Evolutionary conservation across 768 basidiomycete genomes (phyloP).

Genomic region (Trametes maxima): DNA sequence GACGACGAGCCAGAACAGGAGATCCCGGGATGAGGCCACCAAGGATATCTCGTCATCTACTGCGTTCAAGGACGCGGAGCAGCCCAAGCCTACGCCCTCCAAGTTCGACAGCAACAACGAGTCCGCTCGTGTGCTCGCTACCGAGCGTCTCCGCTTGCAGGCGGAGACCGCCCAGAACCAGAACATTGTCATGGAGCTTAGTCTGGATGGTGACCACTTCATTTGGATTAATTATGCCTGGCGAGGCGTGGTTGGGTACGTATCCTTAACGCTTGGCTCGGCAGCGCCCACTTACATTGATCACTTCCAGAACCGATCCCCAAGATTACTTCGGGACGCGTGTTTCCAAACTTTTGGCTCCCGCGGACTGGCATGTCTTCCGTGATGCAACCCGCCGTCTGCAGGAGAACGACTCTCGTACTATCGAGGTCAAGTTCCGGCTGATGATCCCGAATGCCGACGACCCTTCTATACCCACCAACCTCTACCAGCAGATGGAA

Average conservation of each 20-base stretch:
- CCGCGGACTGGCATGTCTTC: constrained; percentile 81
- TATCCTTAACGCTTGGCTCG: constrained; percentile 12
- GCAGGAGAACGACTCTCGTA: constrained; percentile 90
- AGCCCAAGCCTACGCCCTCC: constrained; percentile 30
- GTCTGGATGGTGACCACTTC: constrained; percentile 91
- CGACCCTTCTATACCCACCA: constrained; percentile 45
- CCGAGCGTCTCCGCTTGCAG: constrained; percentile 84
- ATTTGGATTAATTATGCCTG: constrained; percentile 97
- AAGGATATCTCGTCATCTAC: constrained; percentile 45
- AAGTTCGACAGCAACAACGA: constrained; percentile 63
- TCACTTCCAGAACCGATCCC: constrained; percentile 68
- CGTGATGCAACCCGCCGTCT: constrained; percentile 83
- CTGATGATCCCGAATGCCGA: constrained; percentile 73
- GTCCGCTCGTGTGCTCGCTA: constrained; percentile 82
- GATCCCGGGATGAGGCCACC: constrained; percentile 58
- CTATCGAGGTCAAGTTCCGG: constrained; percentile 89
- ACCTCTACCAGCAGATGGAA: constrained; percentile 84
- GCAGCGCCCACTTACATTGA: constrained; percentile 1
- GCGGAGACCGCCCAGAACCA: constrained; percentile 95
- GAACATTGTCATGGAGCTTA: constrained; percentile 94
- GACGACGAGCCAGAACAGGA: constrained; percentile 53
- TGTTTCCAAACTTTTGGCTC: constrained; percentile 79
- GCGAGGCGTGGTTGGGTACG: constrained; percentile 88
- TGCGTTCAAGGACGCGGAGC: constrained; percentile 29
- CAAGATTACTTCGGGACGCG: constrained; percentile 76